Conservation (phyloP, 805 yeast species). For the Jamesozyma lodderae region DNA sequence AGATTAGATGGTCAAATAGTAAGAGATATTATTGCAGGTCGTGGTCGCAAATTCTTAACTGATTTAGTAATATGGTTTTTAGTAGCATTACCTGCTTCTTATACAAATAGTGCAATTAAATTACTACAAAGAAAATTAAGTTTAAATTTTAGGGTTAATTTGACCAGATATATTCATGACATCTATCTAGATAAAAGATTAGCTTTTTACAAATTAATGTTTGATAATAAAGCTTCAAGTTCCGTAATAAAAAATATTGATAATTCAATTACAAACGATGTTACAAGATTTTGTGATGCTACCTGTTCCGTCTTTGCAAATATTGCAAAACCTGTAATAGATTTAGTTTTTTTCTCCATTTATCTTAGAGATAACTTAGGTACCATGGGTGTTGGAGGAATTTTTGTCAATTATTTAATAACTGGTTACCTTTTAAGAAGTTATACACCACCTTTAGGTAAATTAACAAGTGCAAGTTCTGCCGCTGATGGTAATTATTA, state of each 20-base stretch:
- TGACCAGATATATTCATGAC: slow-evolving; percentile 83
- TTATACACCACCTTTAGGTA: slow-evolving; percentile 80
- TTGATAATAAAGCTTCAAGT: slow-evolving; percentile 39
- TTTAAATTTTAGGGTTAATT: slow-evolving; percentile 73
- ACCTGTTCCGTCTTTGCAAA: slow-evolving; percentile 77
- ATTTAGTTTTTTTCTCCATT: slow-evolving; percentile 71
- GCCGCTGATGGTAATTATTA: slow-evolving; percentile 82
- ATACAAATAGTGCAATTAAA: slow-evolving; percentile 83
- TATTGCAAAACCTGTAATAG: slow-evolving; percentile 87
- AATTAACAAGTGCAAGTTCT: slow-evolving; percentile 61
- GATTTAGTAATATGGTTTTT: slow-evolving; percentile 82
- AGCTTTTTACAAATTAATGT: slow-evolving; percentile 75
- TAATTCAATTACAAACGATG: slow-evolving; percentile 72
- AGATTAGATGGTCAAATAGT: slow-evolving; percentile 88
- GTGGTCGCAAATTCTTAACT: slow-evolving; percentile 61
- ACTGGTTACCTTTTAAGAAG: slow-evolving; percentile 68
- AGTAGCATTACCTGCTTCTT: slow-evolving; percentile 88
- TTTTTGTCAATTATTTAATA: slow-evolving; percentile 67
- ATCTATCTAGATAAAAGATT: slow-evolving; percentile 71
- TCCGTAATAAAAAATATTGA: slow-evolving; percentile 59
- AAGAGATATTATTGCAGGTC: slow-evolving; percentile 75
- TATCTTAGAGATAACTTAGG: slow-evolving; percentile 83
- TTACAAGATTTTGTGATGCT: slow-evolving; percentile 69
- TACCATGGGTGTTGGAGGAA: slow-evolving; percentile 73
- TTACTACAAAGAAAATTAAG: slow-evolving; percentile 68